phyloP scores from a whole-genome alignment of 2,329 filamentous ascomycete species.

The Monosporascus sp. region DNA sequence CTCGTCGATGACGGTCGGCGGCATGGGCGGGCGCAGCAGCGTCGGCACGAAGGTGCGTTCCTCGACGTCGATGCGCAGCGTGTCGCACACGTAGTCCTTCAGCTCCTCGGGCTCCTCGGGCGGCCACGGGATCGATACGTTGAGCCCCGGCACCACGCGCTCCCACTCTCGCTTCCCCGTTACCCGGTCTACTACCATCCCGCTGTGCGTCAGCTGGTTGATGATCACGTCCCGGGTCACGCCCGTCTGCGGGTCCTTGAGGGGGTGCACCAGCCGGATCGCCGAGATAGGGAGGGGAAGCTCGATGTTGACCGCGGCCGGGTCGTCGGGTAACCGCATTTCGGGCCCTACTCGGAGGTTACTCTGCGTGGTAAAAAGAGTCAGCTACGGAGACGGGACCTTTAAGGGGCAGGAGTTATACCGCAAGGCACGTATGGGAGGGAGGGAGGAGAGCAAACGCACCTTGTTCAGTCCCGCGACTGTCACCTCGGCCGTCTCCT shows the following conservation, averaged over 20 bases:
- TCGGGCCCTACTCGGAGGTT: constrained; percentile 36
- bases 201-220: constrained; percentile 57
- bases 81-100: constrained; percentile 61
- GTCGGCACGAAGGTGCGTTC: constrained; percentile 72
- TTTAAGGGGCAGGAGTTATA: background rate
- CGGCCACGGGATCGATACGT: constrained; percentile 75
- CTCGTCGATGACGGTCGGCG: constrained; percentile 73
- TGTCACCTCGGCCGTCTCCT: constrained; percentile 50
- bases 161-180: constrained; percentile 44
- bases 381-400: constrained; percentile 3
- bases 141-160: constrained; percentile 64
- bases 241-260: constrained; percentile 62
- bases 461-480: constrained; percentile 62
- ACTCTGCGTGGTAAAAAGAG: constrained; percentile 18
- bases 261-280: constrained; percentile 75
- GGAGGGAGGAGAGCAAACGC: constrained; percentile 23
- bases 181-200: constrained; percentile 44
- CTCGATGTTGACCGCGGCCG: constrained; percentile 41
- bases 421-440: background rate
- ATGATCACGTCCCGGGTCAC: constrained; percentile 69
- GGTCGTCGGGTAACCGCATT: constrained; percentile 30
- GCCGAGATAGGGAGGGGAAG: constrained; percentile 61
- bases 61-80: constrained; percentile 70
- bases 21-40: constrained; percentile 73
- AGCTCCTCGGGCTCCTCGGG: constrained; percentile 42